Evolutionary conservation across 1,284 basidiomycete genomes (phyloP), one percentile per base, ranked within the genome.

Genomic region (Cerrena zonata): DNA sequence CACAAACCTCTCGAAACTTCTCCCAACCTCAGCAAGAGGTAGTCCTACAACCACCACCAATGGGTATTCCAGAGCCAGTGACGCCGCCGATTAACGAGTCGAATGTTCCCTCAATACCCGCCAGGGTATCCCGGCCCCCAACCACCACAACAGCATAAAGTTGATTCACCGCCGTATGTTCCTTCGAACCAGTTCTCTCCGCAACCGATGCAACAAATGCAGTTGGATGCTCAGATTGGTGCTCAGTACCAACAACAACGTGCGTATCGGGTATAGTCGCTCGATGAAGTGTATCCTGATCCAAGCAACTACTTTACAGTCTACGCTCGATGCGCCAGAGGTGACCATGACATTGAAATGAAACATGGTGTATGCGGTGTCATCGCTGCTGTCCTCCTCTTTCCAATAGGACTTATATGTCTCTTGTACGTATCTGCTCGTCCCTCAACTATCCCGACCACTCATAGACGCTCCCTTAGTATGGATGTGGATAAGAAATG

Each of bases 391-490:
- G 47, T 64, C 13, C 44, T 62, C 3, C 55, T 58, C 34, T 64
- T 64, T 54, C 62, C 62, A 10, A 57, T 61, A 36, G 62, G 62
- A 39, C 53, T 64, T 25, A 55, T 64, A 30, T 59, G 57, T 52
- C 57, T 64, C 40, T 59, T 61, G 62, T 64, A 56, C 54, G 62
- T 60, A 7, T 13, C 21, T 49, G 11, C 18, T 22, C 12, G 13
- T 26, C 13, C 23, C 18, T 2, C 4, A n/a, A 12, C 21, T 22
- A 10, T 45, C 25, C 38, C 15, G 19, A 15, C 13, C 5, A 26
- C 19, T 2, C 40, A 11, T 30, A 23, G 2, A 2, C 18, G n/a
- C 12, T 15, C 12, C 22, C 30, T 36, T 27, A 56, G 54, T 23
- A 34, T 49, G 47, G 55, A 56, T 27, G 27, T 37, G 7, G 52